Evolutionary conservation across 345 rosid species (phyloP).

Genomic region (Salix udensis): DNA sequence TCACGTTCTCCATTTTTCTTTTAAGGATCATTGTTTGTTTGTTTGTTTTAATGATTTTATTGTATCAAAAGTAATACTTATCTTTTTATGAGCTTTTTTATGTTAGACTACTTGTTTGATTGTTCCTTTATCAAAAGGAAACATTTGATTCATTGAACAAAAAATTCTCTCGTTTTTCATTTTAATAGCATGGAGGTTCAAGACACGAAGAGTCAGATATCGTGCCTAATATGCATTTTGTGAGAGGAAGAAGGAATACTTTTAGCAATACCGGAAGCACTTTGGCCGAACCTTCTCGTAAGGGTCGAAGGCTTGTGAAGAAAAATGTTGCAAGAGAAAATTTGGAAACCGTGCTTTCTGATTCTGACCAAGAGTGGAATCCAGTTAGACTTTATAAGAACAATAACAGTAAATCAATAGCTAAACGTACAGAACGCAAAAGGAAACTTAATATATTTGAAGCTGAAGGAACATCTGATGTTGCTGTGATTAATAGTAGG

Average conservation of each 20-base stretch:
- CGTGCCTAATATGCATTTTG: slow-evolving; percentile 6
- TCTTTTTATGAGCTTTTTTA: neutral
- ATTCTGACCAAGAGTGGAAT: slow-evolving; percentile 42
- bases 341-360: slow-evolving; percentile 27
- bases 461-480: slow-evolving; percentile 40
- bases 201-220: slow-evolving; percentile 21
- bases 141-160: neutral
- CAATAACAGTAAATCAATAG: neutral
- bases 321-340: slow-evolving; percentile 29
- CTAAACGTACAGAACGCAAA: slow-evolving; percentile 17
- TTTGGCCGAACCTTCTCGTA: slow-evolving; percentile 37
- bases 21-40: neutral
- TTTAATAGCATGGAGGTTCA: slow-evolving; percentile 13
- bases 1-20: neutral
- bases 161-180: neutral
- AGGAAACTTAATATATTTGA: slow-evolving; percentile 17
- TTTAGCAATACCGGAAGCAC: slow-evolving; percentile 21
- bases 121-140: neutral
- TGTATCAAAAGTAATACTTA: neutral
- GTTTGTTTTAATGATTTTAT: neutral
- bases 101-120: neutral
- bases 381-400: slow-evolving; percentile 18
- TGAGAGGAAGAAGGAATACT: slow-evolving; percentile 30
- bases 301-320: slow-evolving; percentile 46
- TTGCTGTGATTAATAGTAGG: slow-evolving; percentile 12